Evolutionary conservation across 2,329 filamentous ascomycete genomes (phyloP), one percentile per base, ranked within the genome.

Genomic region (Clonostachys solani): DNA sequence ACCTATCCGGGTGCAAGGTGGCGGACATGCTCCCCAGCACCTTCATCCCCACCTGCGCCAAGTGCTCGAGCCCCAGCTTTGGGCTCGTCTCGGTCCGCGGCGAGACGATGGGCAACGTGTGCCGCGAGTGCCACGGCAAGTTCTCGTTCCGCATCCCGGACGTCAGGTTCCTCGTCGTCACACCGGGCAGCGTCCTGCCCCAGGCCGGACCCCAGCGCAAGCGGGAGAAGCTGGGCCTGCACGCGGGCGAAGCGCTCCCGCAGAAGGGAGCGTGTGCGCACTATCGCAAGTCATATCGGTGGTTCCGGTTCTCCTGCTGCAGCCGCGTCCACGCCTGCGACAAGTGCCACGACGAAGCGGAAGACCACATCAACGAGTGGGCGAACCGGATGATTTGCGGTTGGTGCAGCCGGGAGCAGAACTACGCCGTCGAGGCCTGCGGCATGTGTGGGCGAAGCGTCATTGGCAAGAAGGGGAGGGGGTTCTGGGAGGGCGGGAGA

Each of bases 401-500:
- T 7, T 87, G 78, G 71, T 89, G 89, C 65, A 89, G 85, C 52
- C 74, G 89, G 45, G 89, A 95, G 71, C 88, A 92, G 68, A 83
- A 83, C 53, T 95, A 89, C 65, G 73, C 83, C 18, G 83, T 86
- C 2, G 87, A 92, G 59, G 83, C 85, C 50, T 95, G 89, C 63
- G 76, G 72, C 2, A 81, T 89, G 58, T 95, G 89, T 60, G 86
- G 84, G 43, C 73, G 83, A 34, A 79, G 76, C 44, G 77, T 94
- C 12, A 76, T 91, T 45, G 83, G 87, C 1, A 74, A 67, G 53
- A 84, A 81, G 59, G 80, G 80, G 4, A 66, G 62, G 40, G 89
- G 89, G 1, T 95, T 91, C 66, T 95, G 89, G 89, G 89, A 95
- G 69, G 89, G 89, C 12, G 89, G 89, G 2, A 89, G 87, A 62